Percentiles rank a stretch among this genome's conserved stretches.
Evolutionary conservation across 2,329 filamentous ascomycete species (phyloP).

Genomic region (Trichoderma endophyticum): DNA sequence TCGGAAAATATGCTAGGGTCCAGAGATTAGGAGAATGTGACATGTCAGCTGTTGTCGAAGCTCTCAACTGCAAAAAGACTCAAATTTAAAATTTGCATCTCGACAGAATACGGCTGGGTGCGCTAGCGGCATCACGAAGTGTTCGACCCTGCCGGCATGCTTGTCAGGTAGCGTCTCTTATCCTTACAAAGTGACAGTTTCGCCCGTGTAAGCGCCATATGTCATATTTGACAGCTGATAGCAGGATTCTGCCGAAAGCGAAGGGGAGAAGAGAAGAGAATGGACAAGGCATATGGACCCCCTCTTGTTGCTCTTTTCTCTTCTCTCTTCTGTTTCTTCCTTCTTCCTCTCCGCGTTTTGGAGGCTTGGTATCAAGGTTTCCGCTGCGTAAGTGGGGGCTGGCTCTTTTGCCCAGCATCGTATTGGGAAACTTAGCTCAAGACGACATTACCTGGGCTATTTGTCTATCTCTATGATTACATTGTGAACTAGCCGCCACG

Average conservation of each 20-base stretch:
- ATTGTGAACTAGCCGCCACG: slow-evolving; percentile 1
- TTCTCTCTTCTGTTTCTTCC: background rate
- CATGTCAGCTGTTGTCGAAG: slow-evolving; percentile 2
- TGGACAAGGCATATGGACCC: background rate
- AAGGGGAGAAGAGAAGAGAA: background rate
- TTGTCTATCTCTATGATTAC: background rate
- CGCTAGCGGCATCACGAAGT: background rate
- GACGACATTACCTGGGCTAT: background rate
- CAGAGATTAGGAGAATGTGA: slow-evolving; percentile 9
- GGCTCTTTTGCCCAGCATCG: background rate
- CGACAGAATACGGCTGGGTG: background rate
- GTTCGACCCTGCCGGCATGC: background rate
- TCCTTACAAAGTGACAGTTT: background rate
- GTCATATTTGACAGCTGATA: slow-evolving; percentile 11
- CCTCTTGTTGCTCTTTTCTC: background rate
- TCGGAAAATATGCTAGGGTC: background rate
- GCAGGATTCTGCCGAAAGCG: background rate
- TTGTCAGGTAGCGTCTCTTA: background rate
- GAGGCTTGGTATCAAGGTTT: background rate
- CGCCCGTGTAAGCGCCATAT: background rate
- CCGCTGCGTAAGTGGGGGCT: background rate
- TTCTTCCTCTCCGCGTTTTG: background rate
- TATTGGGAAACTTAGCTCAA: background rate
- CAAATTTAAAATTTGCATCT: slow-evolving; percentile 10
- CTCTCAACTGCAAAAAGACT: background rate